Evolutionary conservation across 768 basidiomycete species (phyloP), one percentile per base, ranked within the genome.

Genomic region (Tulasnella calospora): DNA sequence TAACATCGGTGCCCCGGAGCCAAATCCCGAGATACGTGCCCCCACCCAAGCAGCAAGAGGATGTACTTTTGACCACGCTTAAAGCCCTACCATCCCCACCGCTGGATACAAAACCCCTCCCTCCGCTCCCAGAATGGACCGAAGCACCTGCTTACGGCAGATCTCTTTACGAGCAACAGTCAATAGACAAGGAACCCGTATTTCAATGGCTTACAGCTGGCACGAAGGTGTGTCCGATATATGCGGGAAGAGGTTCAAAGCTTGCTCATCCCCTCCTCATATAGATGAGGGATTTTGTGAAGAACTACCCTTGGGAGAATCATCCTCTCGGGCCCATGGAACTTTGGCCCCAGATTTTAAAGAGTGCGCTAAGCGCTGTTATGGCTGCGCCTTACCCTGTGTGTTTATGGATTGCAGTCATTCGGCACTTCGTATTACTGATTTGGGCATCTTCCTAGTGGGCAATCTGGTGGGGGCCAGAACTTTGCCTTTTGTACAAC

Each of bases 381-480:
- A 38, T 81, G 51, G 72, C 74, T 27, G 75, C 79, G 3, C 81
- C 81, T 21, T 79, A 72, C 35, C 74, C 79, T 36, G 79, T 79
- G 47, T 71, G 79, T 79, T 27, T 15, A 33, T 33, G 27, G 4
- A 15, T 47, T 71, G 13, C 36, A 67, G n/a, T 61, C 44, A 30
- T 33, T 46, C 35, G 36, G n/a, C 9, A 23, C n/a, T 19, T 71
- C 46, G 57, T 33, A 69, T 72, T 12, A 67, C 38, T 76, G 30
- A 55, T 36, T 67, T 55, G 71, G 1, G 38, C 70, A 12, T 57
- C 55, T n/a, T 71, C 27, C 70, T 41, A 80, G 78, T 80, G 80
- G 41, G 79, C 82, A 1, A 41, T 81, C 12, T 80, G 81, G 79
- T 82, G 82, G 82, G 82, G 82, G n/a, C 80, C 79, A 3, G 79